A percentile compares a stretch with the other conserved stretches of the same genome.
Evolutionary conservation across 1,284 basidiomycete genomes (phyloP).

Genomic region (Acaromyces ingoldii): DNA sequence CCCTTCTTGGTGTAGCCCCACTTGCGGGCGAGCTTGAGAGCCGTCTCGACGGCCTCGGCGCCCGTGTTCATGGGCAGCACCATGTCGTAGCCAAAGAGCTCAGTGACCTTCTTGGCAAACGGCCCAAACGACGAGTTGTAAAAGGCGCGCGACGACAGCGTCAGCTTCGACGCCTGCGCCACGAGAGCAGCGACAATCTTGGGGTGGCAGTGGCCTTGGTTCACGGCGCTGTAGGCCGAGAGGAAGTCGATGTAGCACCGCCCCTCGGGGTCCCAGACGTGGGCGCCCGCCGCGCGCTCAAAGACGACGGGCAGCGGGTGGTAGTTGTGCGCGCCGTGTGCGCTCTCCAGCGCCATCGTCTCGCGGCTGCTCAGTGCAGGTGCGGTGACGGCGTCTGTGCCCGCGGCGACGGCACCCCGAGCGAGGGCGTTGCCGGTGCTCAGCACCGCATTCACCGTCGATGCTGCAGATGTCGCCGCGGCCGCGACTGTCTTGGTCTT

Average conservation of each 20-base stretch:
- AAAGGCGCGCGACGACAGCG: slow-evolving; percentile 91
- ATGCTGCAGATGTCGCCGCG: slow-evolving; percentile 15
- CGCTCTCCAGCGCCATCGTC: slow-evolving; percentile 74
- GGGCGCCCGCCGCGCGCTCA: slow-evolving; percentile 79
- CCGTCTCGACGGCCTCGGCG: slow-evolving; percentile 89
- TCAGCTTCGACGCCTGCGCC: slow-evolving; percentile 81
- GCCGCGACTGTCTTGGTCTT: slow-evolving; percentile 7
- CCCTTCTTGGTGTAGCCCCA: slow-evolving; percentile 62
- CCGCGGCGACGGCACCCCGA: not conserved
- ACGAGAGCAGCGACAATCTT: slow-evolving; percentile 74
- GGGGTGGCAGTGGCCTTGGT: slow-evolving; percentile 90
- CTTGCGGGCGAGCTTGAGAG: slow-evolving; percentile 55
- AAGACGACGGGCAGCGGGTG: slow-evolving; percentile 94
- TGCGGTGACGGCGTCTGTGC: slow-evolving; percentile 4
- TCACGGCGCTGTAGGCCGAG: slow-evolving; percentile 85
- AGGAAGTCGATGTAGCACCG: slow-evolving; percentile 65
- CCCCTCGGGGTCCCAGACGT: slow-evolving; percentile 94
- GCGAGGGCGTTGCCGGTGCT: slow-evolving; percentile 13
- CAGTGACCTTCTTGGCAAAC: slow-evolving; percentile 80
- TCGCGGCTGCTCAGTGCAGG: slow-evolving; percentile 55
- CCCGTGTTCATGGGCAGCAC: slow-evolving; percentile 99
- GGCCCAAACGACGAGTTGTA: slow-evolving; percentile 86
- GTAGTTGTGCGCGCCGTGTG: slow-evolving; percentile 85
- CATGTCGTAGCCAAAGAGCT: slow-evolving; percentile 63
- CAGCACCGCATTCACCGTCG: slow-evolving; percentile 20